phyloP scores from a whole-genome alignment of 768 basidiomycete species.

The Lentinula lateritia region DNA sequence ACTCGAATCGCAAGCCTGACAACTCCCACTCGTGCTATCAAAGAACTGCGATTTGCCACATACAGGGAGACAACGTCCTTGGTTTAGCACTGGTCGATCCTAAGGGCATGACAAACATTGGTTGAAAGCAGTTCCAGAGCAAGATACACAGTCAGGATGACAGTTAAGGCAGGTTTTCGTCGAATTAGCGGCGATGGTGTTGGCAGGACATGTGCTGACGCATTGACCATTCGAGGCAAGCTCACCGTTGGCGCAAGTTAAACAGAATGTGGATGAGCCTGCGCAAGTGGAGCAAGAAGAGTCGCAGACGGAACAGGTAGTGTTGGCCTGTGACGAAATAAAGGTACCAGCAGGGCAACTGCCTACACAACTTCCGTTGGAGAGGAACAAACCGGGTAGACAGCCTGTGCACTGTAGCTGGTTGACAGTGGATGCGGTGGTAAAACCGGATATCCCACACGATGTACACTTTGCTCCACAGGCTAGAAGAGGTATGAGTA shows the following conservation, averaged over 20 bases:
- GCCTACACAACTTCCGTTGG: slow-evolving; percentile 60
- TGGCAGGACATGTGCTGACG: slow-evolving; percentile 67
- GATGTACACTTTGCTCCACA: slow-evolving; percentile 81
- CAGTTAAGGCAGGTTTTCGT: slow-evolving; percentile 48
- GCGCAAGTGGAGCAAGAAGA: slow-evolving; percentile 70
- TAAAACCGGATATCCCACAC: slow-evolving; percentile 74
- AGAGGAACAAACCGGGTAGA: slow-evolving; percentile 70
- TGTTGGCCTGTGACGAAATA: slow-evolving; percentile 62
- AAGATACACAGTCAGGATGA: slow-evolving; percentile 83
- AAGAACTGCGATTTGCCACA: slow-evolving; percentile 72
- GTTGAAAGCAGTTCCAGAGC: slow-evolving; percentile 71
- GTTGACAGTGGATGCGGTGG: slow-evolving; percentile 54
- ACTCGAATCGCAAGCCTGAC: slow-evolving; percentile 67
- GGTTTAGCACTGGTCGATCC: slow-evolving; percentile 63
- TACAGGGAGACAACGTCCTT: slow-evolving; percentile 73
- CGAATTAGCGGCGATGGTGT: slow-evolving; percentile 49
- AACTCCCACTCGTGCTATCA: slow-evolving; percentile 56
- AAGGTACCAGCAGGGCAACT: slow-evolving; percentile 74
- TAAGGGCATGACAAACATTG: slow-evolving; percentile 73
- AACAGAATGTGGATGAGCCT: slow-evolving; percentile 63
- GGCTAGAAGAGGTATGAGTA: slow-evolving; percentile 34
- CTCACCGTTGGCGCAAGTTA: slow-evolving; percentile 62
- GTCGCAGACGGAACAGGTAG: slow-evolving; percentile 75
- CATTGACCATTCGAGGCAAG: slow-evolving; percentile 73
- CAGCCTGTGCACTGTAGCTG: slow-evolving; percentile 75